These are phyloP conservation scores for Papiliotrema nemorosa DNA, from an alignment of 1,284 basidiomycete species.

Conservation along the genomic window DNA sequence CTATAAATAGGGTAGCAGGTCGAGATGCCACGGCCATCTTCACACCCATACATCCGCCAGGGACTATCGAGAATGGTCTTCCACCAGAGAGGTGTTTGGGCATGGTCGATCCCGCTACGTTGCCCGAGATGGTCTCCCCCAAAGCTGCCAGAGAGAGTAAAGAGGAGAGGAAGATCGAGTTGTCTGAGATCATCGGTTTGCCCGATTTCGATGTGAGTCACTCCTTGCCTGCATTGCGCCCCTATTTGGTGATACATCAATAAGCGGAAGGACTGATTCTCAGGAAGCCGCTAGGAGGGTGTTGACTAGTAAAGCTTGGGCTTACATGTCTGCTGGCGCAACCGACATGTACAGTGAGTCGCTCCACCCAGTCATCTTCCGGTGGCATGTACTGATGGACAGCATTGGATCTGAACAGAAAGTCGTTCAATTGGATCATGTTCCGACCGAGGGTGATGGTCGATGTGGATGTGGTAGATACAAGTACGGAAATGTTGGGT, in stretches of 20 bases:
- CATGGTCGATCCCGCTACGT: slow-evolving; percentile 21
- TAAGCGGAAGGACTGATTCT: too few species aligned
- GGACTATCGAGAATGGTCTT: slow-evolving; percentile 45
- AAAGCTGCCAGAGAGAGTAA: slow-evolving; percentile 9
- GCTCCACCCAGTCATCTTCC: slow-evolving; percentile 13
- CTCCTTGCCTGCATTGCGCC: not conserved
- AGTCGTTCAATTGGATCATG: slow-evolving; percentile 43
- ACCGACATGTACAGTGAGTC: slow-evolving; percentile 47
- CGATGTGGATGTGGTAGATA: slow-evolving; percentile 44
- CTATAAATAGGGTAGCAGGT: slow-evolving; percentile 42
- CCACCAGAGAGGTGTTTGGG: slow-evolving; percentile 28
- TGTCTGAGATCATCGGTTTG: slow-evolving; percentile 45
- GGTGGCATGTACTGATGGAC: not conserved
- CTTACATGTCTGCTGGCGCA: slow-evolving; percentile 47
- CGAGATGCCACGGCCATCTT: slow-evolving; percentile 43
- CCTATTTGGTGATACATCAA: too few species aligned
- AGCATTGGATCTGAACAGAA: slow-evolving; percentile 43
- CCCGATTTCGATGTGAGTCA: slow-evolving; percentile 46
- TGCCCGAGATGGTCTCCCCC: slow-evolving; percentile 21
- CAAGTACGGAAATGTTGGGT: slow-evolving; percentile 40
- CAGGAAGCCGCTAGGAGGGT: slow-evolving; percentile 40
- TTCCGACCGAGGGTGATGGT: slow-evolving; percentile 47
- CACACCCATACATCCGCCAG: slow-evolving; percentile 44
- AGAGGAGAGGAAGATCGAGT: slow-evolving; percentile 28
- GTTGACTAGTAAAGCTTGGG: slow-evolving; percentile 46